phyloP scores from a whole-genome alignment of 2,329 filamentous ascomycete genomes.

The Eutypa lata region DNA sequence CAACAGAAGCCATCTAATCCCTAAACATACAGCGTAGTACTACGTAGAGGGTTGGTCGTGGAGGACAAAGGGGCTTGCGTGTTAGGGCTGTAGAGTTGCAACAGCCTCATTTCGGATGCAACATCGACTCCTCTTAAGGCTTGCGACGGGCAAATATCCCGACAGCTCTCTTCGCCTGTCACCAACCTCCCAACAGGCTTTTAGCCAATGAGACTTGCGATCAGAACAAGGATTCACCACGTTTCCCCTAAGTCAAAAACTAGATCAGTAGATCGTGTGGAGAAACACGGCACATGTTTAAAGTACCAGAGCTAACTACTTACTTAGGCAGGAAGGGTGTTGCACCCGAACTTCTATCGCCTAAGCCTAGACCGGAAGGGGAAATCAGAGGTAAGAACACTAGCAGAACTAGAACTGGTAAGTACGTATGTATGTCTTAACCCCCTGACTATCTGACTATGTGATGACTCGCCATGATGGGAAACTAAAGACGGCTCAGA shows the following conservation, averaged over 20 bases:
- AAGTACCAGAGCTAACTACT: no score
- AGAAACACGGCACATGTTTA: background rate
- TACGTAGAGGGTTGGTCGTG: background rate
- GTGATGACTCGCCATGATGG: no score
- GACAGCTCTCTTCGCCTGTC: background rate
- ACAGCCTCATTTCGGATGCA: background rate
- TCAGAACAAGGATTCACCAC: background rate
- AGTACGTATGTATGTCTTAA: no score
- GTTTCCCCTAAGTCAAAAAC: background rate
- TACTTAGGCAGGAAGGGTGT: background rate
- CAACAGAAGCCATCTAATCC: no score
- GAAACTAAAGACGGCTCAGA: no score
- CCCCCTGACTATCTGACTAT: no score
- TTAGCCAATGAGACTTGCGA: background rate
- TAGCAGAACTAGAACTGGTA: no score
- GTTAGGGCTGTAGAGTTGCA: background rate
- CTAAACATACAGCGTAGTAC: background rate
- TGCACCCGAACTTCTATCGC: background rate
- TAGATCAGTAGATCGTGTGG: conserved; percentile 1
- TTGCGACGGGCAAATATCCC: background rate
- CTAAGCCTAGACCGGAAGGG: background rate
- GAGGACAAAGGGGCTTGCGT: background rate
- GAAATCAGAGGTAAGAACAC: no score
- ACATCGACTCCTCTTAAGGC: background rate
- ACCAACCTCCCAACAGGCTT: background rate